These are phyloP conservation scores for Wickerhamiella bombiphila DNA, from an alignment of 805 yeast species.

Conservation along the genomic window DNA sequence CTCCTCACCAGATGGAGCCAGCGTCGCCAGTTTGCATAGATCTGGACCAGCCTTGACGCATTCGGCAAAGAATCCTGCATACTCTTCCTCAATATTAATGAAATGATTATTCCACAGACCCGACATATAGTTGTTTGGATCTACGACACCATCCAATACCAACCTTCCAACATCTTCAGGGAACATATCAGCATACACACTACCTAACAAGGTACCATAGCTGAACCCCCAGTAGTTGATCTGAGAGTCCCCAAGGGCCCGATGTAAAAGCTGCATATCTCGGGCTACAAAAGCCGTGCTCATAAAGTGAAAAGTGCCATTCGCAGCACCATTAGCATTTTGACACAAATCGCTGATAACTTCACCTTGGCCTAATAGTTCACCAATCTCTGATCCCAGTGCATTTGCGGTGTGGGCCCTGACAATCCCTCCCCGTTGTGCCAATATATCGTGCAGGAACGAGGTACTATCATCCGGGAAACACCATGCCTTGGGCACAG, in stretches of 20 bases:
- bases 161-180: constrained; percentile 13
- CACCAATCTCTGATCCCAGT: constrained; percentile 8
- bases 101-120: constrained; percentile 13
- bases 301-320: constrained; percentile 9
- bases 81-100: constrained; percentile 12
- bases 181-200: constrained; percentile 17
- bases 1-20: constrained; percentile 3
- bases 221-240: constrained; percentile 20
- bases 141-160: constrained; percentile 17
- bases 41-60: constrained; percentile 6
- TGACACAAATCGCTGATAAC: constrained; percentile 10
- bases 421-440: constrained; percentile 3
- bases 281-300: constrained; percentile 16
- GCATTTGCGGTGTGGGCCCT: constrained; percentile 3
- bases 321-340: constrained; percentile 3
- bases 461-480: constrained; percentile 1
- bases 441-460: background rate
- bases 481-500: constrained; percentile 13
- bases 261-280: constrained; percentile 16
- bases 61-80: constrained; percentile 7
- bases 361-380: constrained; percentile 5
- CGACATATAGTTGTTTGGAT: constrained; percentile 12
- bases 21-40: constrained; percentile 2
- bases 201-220: constrained; percentile 16
- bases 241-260: constrained; percentile 16